Conservation (phyloP, 2,329 filamentous ascomycete species). For the Cordyceps cateniannulata region DNA sequence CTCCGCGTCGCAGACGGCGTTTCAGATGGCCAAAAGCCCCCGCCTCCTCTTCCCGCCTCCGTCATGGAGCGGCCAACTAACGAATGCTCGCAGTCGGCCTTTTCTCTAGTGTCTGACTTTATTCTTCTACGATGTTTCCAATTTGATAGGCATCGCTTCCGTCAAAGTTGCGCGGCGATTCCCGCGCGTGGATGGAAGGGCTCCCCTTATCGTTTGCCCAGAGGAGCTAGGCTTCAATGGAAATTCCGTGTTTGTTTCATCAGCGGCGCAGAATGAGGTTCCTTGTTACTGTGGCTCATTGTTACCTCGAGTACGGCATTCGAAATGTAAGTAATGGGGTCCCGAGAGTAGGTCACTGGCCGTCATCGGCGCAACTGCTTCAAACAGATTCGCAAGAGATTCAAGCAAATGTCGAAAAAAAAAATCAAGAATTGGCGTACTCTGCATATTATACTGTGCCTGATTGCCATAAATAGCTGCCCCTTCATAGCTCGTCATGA, state of each 20-base stretch:
- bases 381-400: not conserved
- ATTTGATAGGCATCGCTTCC: not conserved
- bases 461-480: not conserved
- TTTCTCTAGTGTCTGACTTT: not conserved
- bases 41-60: not conserved
- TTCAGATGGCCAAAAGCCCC: not conserved
- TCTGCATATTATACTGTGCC: too few relatives aligned
- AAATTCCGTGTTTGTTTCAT: not conserved
- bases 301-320: not conserved
- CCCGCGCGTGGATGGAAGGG: not conserved
- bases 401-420: not conserved
- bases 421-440: not conserved
- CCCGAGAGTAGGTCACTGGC: not conserved
- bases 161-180: not conserved
- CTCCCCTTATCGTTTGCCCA: not conserved
- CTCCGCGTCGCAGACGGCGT: slow-evolving; percentile 1
- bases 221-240: not conserved
- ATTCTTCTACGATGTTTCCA: not conserved
- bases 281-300: not conserved
- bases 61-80: not conserved
- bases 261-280: not conserved
- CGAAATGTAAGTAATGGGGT: not conserved
- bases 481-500: not conserved
- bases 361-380: not conserved
- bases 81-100: not conserved